phyloP scores from a whole-genome alignment of 2,329 filamentous ascomycete species.

The Cercospora beticola region DNA sequence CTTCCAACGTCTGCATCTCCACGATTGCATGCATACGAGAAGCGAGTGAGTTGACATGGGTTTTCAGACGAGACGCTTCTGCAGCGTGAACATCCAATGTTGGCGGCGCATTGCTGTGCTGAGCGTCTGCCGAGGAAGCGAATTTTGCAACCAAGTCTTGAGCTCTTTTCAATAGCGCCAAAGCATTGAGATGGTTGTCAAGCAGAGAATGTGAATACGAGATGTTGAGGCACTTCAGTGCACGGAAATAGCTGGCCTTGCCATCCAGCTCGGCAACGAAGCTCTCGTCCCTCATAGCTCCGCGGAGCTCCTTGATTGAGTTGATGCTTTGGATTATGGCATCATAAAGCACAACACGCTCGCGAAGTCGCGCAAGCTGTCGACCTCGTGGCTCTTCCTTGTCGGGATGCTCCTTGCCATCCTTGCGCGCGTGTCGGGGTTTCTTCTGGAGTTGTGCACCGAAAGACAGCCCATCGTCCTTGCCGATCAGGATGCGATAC shows the following conservation, averaged over 20 bases:
- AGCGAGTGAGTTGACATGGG: slow-evolving; percentile 67
- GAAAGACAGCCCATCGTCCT: slow-evolving; percentile 70
- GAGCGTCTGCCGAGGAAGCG: slow-evolving; percentile 1
- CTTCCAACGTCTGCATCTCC: slow-evolving; percentile 67
- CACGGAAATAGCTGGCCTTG: slow-evolving; percentile 79
- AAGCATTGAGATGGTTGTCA: slow-evolving; percentile 70
- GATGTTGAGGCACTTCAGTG: slow-evolving; percentile 84
- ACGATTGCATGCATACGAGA: slow-evolving; percentile 83
- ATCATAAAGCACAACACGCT: slow-evolving; percentile 86
- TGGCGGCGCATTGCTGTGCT: slow-evolving; percentile 50
- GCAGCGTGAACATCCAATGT: slow-evolving; percentile 66
- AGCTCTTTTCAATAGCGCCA: slow-evolving; percentile 79
- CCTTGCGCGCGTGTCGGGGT: slow-evolving; percentile 51
- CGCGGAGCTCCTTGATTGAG: slow-evolving; percentile 82
- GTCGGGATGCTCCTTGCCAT: slow-evolving; percentile 47
- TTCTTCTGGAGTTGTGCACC: slow-evolving; percentile 55
- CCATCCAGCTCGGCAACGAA: slow-evolving; percentile 77
- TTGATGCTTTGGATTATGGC: slow-evolving; percentile 88
- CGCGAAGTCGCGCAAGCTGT: slow-evolving; percentile 76
- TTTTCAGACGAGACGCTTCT: slow-evolving; percentile 60
- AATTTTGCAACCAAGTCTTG: slow-evolving; percentile 56
- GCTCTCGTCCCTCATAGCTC: slow-evolving; percentile 77
- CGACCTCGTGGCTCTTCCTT: slow-evolving; percentile 69
- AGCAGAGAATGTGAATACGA: slow-evolving; percentile 79
- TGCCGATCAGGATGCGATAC: slow-evolving; percentile 84